These are phyloP conservation scores for Rhytidiadelphus loreus DNA, from an alignment of 225 moss, liverwort and hornwort species.

Conservation along the genomic window DNA sequence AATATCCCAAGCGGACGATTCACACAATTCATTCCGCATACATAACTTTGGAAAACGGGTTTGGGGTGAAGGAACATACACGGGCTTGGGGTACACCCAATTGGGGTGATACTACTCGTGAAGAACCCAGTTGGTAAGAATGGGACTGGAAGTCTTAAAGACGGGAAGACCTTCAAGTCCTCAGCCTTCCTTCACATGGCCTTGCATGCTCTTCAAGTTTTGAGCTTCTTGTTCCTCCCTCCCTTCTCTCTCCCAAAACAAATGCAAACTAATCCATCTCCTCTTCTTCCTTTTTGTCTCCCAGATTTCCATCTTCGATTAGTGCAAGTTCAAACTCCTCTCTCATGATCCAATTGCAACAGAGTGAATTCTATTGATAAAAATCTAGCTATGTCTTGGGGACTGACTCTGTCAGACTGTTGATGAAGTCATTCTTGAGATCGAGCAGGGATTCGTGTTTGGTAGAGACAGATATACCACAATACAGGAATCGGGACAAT, in stretches of 20 bases:
- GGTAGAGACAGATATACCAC: not conserved
- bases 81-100: not conserved
- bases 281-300: too few relatives aligned
- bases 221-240: slow-evolving; percentile 7
- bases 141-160: not conserved
- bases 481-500: not conserved
- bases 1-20: not conserved
- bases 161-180: not conserved
- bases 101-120: slow-evolving; percentile 16
- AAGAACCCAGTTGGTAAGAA: slow-evolving; percentile 11
- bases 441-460: not conserved
- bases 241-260: not conserved
- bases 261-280: not conserved
- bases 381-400: too few relatives aligned
- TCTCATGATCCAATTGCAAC: not conserved
- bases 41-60: not conserved
- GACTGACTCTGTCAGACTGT: not conserved
- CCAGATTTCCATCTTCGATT: not conserved
- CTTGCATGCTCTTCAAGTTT: not conserved
- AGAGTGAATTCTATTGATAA: not conserved
- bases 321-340: not conserved
- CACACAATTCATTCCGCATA: not conserved
- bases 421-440: not conserved
- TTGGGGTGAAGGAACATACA: not conserved
- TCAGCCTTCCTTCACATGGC: not conserved